Evolutionary conservation across 1,284 basidiomycete genomes (phyloP), one percentile per base, ranked within the genome.

Genomic region (Trichosporon coremiiforme): DNA sequence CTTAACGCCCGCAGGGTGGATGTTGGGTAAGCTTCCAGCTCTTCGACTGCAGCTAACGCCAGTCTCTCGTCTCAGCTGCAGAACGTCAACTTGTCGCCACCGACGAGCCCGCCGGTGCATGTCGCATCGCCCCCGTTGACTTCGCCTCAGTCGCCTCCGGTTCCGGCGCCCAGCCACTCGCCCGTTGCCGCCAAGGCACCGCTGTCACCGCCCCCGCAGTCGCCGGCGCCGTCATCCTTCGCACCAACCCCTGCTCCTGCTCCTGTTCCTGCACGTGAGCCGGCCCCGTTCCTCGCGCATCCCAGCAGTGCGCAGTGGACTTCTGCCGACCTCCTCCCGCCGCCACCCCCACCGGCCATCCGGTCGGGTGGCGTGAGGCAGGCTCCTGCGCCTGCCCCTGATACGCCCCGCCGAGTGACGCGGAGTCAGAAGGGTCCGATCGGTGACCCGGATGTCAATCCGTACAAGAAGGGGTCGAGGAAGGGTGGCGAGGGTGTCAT

Each of bases 1-100:
- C 88, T 88, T 53, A 87, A 87, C 66, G 84, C 86, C n/a, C 86
- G 93, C 35, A 87, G 89, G 70, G 87, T 89, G 47, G 91, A 84
- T 64, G 75, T 85, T 36, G 80, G 80, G 80, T 83, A 70, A 75
- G 78, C 76, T 17, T 9, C 29, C 4, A 7, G 3, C 12, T n/a
- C 9, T n/a, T 38, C 17, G 17, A 17, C 8, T 12, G 15, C 22
- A 38, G 15, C 35, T 20, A 17, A 55, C 35, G 33, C 20, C 63
- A 64, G n/a, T 9, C 70, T 79, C 64, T 69, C 76, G 1, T 65
- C 74, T 35, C 75, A 74, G 45, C 69, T 78, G 8, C 73, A 76
- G 65, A 68, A 70, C 33, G 68, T 70, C 41, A 64, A 64, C 8
- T 57, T 71, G 55, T 36, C 57, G 31, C 57, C 57, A n/a, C 64